phyloP scores from a whole-genome alignment of 2,329 filamentous ascomycete genomes.

The Macrophomina tecta region DNA sequence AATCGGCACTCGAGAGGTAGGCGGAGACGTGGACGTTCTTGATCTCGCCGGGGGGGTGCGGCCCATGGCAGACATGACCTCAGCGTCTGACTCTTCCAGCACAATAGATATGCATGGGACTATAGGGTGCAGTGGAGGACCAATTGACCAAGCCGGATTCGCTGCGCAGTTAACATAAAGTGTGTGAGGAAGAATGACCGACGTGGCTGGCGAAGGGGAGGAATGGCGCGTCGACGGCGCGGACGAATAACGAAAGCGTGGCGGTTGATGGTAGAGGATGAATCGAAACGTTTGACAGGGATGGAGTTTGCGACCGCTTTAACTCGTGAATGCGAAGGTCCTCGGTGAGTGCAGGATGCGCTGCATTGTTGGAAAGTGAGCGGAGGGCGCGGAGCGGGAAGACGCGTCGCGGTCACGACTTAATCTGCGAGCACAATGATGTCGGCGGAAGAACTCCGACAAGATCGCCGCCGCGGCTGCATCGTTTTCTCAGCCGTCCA shows the following conservation, averaged over 20 bases:
- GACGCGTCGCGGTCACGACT: conserved; percentile 22
- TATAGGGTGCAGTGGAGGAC: too few species aligned
- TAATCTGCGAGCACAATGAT: neutral
- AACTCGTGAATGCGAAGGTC: neutral
- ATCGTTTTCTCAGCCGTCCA: conserved; percentile 3
- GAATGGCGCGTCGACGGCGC: neutral
- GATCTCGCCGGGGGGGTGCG: neutral
- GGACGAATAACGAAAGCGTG: too few species aligned
- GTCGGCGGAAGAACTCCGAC: neutral
- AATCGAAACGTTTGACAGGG: neutral
- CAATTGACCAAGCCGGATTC: too few species aligned
- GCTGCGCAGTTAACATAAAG: neutral
- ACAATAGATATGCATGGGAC: neutral
- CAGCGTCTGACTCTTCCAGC: conserved; percentile 7
- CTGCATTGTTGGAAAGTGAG: neutral
- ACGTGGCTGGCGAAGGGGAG: neutral
- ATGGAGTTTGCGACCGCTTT: neutral
- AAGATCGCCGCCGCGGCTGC: neutral
- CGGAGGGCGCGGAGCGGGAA: neutral
- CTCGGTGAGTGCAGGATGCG: neutral
- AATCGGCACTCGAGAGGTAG: neutral
- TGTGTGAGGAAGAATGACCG: neutral
- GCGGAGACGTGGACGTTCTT: neutral
- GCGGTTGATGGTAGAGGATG: too few species aligned
- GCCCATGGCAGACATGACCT: neutral